These are phyloP conservation scores for Trichoderma hamatum DNA, from an alignment of 2,329 filamentous ascomycete species.

Conservation along the genomic window DNA sequence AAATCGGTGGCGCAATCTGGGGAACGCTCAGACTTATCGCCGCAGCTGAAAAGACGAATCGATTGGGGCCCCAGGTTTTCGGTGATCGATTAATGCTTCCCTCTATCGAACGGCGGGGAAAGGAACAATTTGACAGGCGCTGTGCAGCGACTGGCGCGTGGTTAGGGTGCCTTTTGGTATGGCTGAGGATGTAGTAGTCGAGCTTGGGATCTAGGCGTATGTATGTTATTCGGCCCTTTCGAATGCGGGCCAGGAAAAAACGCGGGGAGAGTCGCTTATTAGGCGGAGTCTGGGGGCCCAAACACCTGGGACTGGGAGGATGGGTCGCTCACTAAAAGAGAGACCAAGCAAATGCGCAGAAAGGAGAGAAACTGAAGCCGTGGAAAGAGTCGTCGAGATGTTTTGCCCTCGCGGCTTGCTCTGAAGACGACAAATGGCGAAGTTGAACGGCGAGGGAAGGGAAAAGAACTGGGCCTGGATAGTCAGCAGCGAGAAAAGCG, in stretches of 20 bases:
- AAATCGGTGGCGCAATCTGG: slow-evolving; percentile 11
- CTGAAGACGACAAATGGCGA: not conserved
- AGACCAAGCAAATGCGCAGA: not conserved
- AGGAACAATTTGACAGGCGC: slow-evolving; percentile 7
- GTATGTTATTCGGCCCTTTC: slow-evolving; percentile 29
- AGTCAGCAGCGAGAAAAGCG: slow-evolving; percentile 12
- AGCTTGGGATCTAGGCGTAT: slow-evolving; percentile 13
- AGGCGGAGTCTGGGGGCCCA: slow-evolving; percentile 26
- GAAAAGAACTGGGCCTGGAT: slow-evolving; percentile 22
- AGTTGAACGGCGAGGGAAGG: not conserved
- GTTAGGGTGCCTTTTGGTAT: not conserved
- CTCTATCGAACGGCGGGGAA: slow-evolving; percentile 5
- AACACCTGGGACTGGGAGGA: slow-evolving; percentile 13
- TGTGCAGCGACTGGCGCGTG: slow-evolving; percentile 10
- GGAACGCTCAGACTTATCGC: slow-evolving; percentile 23
- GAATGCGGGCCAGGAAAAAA: slow-evolving; percentile 28
- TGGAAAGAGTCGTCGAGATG: not conserved
- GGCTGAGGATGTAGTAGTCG: slow-evolving; percentile 7
- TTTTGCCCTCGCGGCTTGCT: not conserved
- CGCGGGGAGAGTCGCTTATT: slow-evolving; percentile 28
- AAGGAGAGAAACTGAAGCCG: slow-evolving; percentile 1
- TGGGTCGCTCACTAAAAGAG: not conserved
- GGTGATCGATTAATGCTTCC: not conserved
- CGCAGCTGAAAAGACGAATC: not conserved
- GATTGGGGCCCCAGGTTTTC: slow-evolving; percentile 8